Base-by-base conservation (phyloP, 305 asterid genomes). In the Solanum hybrid region DNA sequence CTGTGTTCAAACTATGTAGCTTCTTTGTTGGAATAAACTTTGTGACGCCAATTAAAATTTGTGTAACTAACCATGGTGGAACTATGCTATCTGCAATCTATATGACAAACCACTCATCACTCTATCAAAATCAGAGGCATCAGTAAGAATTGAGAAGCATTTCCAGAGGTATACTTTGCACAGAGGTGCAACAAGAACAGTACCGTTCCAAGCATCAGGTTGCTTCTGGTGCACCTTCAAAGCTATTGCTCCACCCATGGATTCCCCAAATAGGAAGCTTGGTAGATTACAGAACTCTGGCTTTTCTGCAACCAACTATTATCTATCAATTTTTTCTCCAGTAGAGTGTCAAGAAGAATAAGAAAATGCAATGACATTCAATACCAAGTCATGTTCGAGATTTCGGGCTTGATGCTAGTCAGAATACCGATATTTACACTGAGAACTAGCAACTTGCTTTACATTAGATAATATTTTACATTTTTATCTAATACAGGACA, bases 221-320 rank as follows among this genome's bases (percentile, higher is more conserved):
- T 96, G 98, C 91, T 94, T 96, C 88, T 95, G 92, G 92, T 96
- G 99, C 93, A 94, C 95, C 93, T 96, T 96, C 72, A 96, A 91
- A 42, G 98, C 96, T 77, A 96, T 93, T 38, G 97, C 99, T 71
- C 98, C 99, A 20, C 99, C 98, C 98, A 96, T 94, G 17, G 99
- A 96, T 92, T 96, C 92, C 73, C 98, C 99, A 42, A 96, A 95
- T 64, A 97, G 92, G 91, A 97, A 97, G 88, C 98, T 93, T 60
- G 98, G 98, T 89, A 96, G 91, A 77, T 10, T 89, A 14, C 71
- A 11, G 88, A 93, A 89, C 26, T 93, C 88, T 10, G 94, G 93
- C 77, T 93, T 93, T 91, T 95, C 99, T 96, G 95, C 94, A 94
- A 88, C 88, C 82, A 86, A 42, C 31, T 88, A 12, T 78, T 73